A percentile compares a stretch with the other conserved stretches of the same genome.
Evolutionary conservation across 768 basidiomycete genomes (phyloP).

Genomic region (Suillus luteus): DNA sequence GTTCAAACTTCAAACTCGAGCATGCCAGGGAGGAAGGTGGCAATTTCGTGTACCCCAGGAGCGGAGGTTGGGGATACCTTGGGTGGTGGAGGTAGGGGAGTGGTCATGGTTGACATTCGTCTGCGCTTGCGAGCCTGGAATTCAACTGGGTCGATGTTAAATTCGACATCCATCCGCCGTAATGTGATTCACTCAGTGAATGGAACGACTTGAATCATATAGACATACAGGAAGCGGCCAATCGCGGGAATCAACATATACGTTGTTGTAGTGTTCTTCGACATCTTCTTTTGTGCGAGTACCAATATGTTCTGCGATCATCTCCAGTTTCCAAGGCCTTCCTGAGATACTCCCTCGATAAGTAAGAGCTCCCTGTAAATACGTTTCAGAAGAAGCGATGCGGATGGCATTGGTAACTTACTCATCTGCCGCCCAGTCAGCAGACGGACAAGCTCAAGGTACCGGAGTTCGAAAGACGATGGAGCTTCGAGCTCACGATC

Average conservation of each 20-base stretch:
- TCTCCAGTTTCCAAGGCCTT: slow-evolving; percentile 96
- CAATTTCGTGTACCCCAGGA: slow-evolving; percentile 90
- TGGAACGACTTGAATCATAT: slow-evolving; percentile 11
- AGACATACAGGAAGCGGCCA: slow-evolving; percentile 81
- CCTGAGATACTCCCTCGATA: slow-evolving; percentile 81
- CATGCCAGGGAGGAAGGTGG: slow-evolving; percentile 91
- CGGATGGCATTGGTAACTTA: slow-evolving; percentile 39
- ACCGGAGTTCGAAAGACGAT: not conserved
- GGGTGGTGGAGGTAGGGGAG: slow-evolving; percentile 52
- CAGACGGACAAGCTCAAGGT: slow-evolving; percentile 35
- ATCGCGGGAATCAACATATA: slow-evolving; percentile 75
- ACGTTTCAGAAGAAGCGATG: slow-evolving; percentile 1
- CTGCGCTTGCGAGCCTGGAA: slow-evolving; percentile 90
- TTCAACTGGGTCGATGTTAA: slow-evolving; percentile 74
- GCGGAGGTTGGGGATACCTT: slow-evolving; percentile 85
- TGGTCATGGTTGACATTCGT: slow-evolving; percentile 81
- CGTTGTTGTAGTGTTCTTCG: slow-evolving; percentile 80
- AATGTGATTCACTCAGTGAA: slow-evolving; percentile 15
- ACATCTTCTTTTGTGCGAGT: slow-evolving; percentile 94
- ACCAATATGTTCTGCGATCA: slow-evolving; percentile 92
- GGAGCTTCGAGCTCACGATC: not conserved
- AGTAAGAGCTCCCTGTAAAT: slow-evolving; percentile 77
- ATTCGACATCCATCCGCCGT: slow-evolving; percentile 52
- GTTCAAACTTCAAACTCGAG: slow-evolving; percentile 98
- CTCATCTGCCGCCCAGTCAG: slow-evolving; percentile 99